Conservation (phyloP, 192 early-diverging fungal species). For the Paraglomus brasilianum region DNA sequence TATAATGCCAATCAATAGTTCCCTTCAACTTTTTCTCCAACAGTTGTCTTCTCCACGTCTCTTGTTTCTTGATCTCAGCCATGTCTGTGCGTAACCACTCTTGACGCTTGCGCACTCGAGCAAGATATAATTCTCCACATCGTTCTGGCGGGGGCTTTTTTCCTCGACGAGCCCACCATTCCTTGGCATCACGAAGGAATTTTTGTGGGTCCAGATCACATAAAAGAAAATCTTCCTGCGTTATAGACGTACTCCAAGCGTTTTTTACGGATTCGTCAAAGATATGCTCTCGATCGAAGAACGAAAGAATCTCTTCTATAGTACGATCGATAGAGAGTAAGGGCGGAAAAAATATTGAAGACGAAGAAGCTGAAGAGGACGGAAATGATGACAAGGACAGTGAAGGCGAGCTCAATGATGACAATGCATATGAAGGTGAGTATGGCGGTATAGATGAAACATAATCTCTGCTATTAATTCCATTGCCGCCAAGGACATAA, state of each 20-base stretch:
- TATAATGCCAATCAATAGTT: constrained; percentile 32
- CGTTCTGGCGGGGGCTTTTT: constrained; percentile 31
- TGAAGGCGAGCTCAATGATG: neutral
- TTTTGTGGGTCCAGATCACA: constrained; percentile 3
- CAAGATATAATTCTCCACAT: constrained; percentile 29
- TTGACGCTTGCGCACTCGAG: constrained; percentile 27
- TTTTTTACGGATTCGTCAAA: constrained; percentile 6
- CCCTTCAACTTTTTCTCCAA: constrained; percentile 27
- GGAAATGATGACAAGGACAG: neutral
- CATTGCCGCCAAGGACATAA: constrained; percentile 5
- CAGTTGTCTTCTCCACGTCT: constrained; percentile 26
- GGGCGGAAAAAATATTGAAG: too few species aligned
- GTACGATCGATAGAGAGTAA: neutral
- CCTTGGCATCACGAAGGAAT: constrained; percentile 30
- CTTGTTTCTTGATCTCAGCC: constrained; percentile 17
- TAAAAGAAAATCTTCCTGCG: constrained; percentile 8
- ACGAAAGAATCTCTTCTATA: constrained; percentile 3
- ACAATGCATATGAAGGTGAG: neutral
- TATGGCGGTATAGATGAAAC: neutral
- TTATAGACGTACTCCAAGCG: constrained; percentile 15
- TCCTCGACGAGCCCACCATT: constrained; percentile 32
- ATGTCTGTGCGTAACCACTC: constrained; percentile 22
- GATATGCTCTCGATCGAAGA: constrained; percentile 9
- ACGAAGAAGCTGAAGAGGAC: neutral
- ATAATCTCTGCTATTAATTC: neutral